Evolutionary conservation across 208 protist species (phyloP).

Genomic region (Crithidia brevicula): DNA sequence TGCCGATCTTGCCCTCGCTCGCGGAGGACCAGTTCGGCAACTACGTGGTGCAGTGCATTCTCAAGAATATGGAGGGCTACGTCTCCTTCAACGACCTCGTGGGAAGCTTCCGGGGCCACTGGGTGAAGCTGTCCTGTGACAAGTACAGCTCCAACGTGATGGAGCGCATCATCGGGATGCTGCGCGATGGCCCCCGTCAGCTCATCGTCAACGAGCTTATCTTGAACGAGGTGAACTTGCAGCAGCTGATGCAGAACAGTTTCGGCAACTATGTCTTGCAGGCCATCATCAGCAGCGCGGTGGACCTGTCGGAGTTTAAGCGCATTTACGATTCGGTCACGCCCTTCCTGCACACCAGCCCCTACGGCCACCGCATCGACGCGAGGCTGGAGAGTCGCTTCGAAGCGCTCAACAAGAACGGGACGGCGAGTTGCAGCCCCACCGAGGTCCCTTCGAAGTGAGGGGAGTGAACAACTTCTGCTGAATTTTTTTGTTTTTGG

Average conservation of each 20-base stretch:
- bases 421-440: not conserved
- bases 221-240: constrained; percentile 53
- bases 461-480: not conserved
- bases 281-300: constrained; percentile 68
- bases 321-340: constrained; percentile 46
- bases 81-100: constrained; percentile 44
- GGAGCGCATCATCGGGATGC: constrained; percentile 73
- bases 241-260: constrained; percentile 73
- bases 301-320: constrained; percentile 52
- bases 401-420: constrained; percentile 20
- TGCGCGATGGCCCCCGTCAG: constrained; percentile 39
- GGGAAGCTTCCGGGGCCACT: constrained; percentile 58
- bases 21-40: constrained; percentile 88
- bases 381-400: constrained; percentile 50
- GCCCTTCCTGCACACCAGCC: constrained; percentile 61
- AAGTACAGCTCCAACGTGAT: constrained; percentile 93
- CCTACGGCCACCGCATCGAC: constrained; percentile 81
- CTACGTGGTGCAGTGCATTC: constrained; percentile 88
- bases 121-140: constrained; percentile 72
- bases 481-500: not conserved
- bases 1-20: constrained; percentile 58
- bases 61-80: constrained; percentile 66
- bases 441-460: not conserved
- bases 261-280: constrained; percentile 92
- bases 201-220: constrained; percentile 71